A percentile compares a stretch with the other conserved stretches of the same genome.
These are phyloP conservation scores for Petrea volubilis DNA, from an alignment of 257 asterid species.

Conservation along the genomic window DNA sequence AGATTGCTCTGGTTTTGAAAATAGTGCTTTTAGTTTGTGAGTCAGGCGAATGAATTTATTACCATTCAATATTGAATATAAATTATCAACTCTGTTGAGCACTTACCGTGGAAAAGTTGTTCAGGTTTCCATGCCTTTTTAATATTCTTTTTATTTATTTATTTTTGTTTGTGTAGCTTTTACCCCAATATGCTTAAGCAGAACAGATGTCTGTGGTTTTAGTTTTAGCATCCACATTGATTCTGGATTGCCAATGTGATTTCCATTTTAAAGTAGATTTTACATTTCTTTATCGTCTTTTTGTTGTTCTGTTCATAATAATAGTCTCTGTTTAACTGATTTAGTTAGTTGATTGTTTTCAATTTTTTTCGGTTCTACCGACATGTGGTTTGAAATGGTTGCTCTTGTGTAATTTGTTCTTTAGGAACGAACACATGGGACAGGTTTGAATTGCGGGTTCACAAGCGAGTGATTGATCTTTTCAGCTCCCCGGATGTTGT, in stretches of 20 bases:
- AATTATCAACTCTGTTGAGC: background rate
- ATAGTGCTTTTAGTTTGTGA: background rate
- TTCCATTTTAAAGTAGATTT: background rate
- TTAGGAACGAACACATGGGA: slow-evolving; percentile 55
- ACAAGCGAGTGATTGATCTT: slow-evolving; percentile 66
- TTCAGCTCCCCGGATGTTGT: slow-evolving; percentile 70
- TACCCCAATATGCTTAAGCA: no score
- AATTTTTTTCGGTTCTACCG: no score
- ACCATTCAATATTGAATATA: background rate
- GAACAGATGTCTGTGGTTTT: no score
- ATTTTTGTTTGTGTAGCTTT: no score
- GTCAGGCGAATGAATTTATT: background rate
- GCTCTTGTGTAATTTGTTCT: background rate
- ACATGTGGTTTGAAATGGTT: background rate
- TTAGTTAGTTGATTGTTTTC: no score
- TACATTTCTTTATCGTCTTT: background rate
- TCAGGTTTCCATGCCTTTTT: no score
- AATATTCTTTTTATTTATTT: no score
- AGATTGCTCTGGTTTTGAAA: background rate
- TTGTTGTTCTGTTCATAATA: no score
- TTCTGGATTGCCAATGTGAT: background rate
- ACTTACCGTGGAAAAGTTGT: background rate
- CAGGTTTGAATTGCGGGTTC: slow-evolving; percentile 56
- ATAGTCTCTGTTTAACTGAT: no score
- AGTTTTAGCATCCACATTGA: no score